Evolutionary conservation across 2,329 filamentous ascomycete species (phyloP).

Genomic region (Aspergillus alliaceus): DNA sequence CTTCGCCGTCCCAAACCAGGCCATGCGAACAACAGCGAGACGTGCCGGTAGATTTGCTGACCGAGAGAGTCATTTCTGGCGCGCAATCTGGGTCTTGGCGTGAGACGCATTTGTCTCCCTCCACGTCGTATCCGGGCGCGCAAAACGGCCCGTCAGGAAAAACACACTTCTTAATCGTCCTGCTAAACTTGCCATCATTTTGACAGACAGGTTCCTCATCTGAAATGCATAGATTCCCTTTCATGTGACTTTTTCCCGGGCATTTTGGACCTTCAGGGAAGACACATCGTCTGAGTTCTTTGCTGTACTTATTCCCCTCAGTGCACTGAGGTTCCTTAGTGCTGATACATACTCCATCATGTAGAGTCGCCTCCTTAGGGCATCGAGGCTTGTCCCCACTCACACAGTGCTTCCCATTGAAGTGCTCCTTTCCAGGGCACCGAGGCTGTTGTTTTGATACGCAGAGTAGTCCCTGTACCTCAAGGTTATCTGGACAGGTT

Average conservation of each 20-base stretch:
- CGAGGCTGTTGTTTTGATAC: not conserved
- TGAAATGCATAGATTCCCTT: not conserved
- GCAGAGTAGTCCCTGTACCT: not conserved
- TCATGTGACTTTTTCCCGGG: not conserved
- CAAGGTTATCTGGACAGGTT: not conserved
- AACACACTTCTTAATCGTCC: not conserved
- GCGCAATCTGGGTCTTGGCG: not conserved
- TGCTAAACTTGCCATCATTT: not conserved
- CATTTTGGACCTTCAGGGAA: not conserved
- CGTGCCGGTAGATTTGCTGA: not conserved
- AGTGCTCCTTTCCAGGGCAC: not conserved
- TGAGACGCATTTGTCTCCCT: not conserved
- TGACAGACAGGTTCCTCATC: not conserved
- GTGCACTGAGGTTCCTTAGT: not conserved
- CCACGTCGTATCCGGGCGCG: not conserved
- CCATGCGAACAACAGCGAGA: not conserved
- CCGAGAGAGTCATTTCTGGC: not conserved
- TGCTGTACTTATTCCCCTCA: not conserved
- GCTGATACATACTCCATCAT: not conserved
- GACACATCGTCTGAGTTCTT: not conserved
- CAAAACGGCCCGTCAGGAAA: not conserved
- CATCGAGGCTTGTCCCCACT: not conserved
- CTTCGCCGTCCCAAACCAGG: not conserved
- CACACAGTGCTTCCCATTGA: not conserved
- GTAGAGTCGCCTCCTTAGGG: not conserved